Evolutionary conservation across 495 filamentous ascomycete genomes (phyloP), one percentile per base, ranked within the genome.

Genomic region (Xylaria bambusicola): DNA sequence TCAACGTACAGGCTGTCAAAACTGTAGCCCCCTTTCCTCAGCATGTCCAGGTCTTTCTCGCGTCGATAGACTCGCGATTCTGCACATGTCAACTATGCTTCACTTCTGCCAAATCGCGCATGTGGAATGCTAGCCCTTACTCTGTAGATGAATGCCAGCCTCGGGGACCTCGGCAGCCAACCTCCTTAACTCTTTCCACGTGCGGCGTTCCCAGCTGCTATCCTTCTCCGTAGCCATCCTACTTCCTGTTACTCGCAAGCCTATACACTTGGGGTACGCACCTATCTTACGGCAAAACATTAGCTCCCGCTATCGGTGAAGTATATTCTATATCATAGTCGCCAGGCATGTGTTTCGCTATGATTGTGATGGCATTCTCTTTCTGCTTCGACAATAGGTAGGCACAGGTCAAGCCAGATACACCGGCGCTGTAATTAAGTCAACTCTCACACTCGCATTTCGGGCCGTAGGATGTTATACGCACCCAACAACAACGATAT

Each of bases 301-400:
- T 96, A 36, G 94, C 95, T 48, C 95, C 94, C 21, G 94, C 94
- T 89, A 91, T 97, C 0, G 94, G 94, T 17, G 90, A 95, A 2
- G 91, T 87, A 71, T 98, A 98, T 83, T 98, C 92, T 52, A 94
- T 88, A 67, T 97, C 93, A 75, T 96, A 97, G 77, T 98, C 94
- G 35, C 94, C 94, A 0, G 94, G 94, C 95, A 98, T 96, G 66
- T 98, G 93, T 71, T 97, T 97, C 21, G 92, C 91, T 2, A 93
- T 78, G 23, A 98, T 82, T 3, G 92, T 96, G 60, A 98, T 78
- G 21, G 40, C 64, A 50, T 84, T 83, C 64, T 86, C 86, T 21
- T 81, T 73, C 63, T 89, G 83, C 61, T 84, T 85, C 41, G 93
- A 89, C 24, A 98, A 83, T 17, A 90, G 73, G 33, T 96, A 82